Conservation (phyloP, 1,139 yeast species). For the Chernovozyma sophiae-reginae region DNA sequence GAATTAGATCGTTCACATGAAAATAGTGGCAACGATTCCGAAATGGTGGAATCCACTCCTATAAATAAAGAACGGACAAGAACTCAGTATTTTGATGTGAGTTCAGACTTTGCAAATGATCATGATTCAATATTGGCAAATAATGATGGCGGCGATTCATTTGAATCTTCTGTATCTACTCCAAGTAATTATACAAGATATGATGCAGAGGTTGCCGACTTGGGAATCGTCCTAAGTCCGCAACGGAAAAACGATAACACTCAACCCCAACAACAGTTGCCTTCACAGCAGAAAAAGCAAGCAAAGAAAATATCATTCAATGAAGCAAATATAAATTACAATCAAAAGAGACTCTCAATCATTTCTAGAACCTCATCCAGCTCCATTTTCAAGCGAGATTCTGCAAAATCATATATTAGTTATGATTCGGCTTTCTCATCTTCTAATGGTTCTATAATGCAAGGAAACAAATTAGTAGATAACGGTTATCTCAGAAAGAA, state of each 20-base stretch:
- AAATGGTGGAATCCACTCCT: not conserved
- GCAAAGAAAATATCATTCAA: slow-evolving; percentile 25
- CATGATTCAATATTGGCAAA: not conserved
- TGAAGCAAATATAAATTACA: slow-evolving; percentile 13
- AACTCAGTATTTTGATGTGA: slow-evolving; percentile 20
- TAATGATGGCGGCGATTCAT: slow-evolving; percentile 14
- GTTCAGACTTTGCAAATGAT: slow-evolving; percentile 11
- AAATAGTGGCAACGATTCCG: slow-evolving; percentile 6
- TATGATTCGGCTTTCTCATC: slow-evolving; percentile 53
- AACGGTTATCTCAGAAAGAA: slow-evolving; percentile 28
- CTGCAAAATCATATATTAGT: slow-evolving; percentile 48
- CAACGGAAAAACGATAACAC: slow-evolving; percentile 22
- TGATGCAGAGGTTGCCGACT: slow-evolving; percentile 41
- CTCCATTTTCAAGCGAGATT: slow-evolving; percentile 31
- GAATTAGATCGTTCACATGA: slow-evolving; percentile 25
- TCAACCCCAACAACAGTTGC: not conserved
- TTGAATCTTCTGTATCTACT: slow-evolving; percentile 31
- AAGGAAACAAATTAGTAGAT: slow-evolving; percentile 11
- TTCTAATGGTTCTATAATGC: slow-evolving; percentile 21
- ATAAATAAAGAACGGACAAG: slow-evolving; percentile 2
- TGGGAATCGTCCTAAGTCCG: slow-evolving; percentile 45
- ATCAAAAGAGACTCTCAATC: slow-evolving; percentile 20
- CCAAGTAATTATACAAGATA: slow-evolving; percentile 41
- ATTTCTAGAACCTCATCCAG: slow-evolving; percentile 23
- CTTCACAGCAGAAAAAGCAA: not conserved